Base-by-base conservation (phyloP, 2,329 filamentous ascomycete genomes). In the Aschersonia sp. region DNA sequence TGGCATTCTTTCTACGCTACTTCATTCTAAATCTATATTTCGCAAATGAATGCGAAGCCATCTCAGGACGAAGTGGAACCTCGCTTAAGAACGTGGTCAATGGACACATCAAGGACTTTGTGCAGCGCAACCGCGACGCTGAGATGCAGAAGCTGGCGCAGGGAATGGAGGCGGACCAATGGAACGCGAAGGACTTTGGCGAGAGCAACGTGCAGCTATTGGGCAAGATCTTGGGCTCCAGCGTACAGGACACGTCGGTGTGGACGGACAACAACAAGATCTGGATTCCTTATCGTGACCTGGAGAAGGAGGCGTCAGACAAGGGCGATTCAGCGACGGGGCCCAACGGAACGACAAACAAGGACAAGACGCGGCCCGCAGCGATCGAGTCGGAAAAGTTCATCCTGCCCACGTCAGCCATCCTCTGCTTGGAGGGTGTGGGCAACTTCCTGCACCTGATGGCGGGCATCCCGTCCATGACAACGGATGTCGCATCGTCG, bases 381-480 rank as follows among this genome's bases (percentile, higher is more conserved):
- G 70, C 80, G 4, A 84, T 98, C 47, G 89, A 96, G 51, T 80
- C 83, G 30, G 86, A 95, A 60, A 82, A 79, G 47, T 97, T 88
- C 61, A 80, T 94, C 48, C 77, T 98, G 9, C 89, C 92, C 1
- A 77, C 84, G 47, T 94, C 89, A 4, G 89, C 88, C 0, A 74
- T 91, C 32, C 71, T 85, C 1, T 89, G 92, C 53, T 75, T 98
- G 48, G 76, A 80, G 49, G 88, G 86, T 46, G 82, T 96, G 53
- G 82, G 87, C 50, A 78, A 82, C 12, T 94, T 94, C 63, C 73
- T 95, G 53, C 85, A 85, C 52, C 75, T 98, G 4, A 82, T 91
- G 49, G 75, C 85, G 4, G 83, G 82, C 32, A 91, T 97, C 49
- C 91, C 92, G 1, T 91, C 84, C 51, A 89, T 96, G 79, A 85